A percentile compares a stretch with the other conserved stretches of the same genome.
phyloP scores from a whole-genome alignment of 176 grass and related monocot species.

The Echinochloa phyllopogon region DNA sequence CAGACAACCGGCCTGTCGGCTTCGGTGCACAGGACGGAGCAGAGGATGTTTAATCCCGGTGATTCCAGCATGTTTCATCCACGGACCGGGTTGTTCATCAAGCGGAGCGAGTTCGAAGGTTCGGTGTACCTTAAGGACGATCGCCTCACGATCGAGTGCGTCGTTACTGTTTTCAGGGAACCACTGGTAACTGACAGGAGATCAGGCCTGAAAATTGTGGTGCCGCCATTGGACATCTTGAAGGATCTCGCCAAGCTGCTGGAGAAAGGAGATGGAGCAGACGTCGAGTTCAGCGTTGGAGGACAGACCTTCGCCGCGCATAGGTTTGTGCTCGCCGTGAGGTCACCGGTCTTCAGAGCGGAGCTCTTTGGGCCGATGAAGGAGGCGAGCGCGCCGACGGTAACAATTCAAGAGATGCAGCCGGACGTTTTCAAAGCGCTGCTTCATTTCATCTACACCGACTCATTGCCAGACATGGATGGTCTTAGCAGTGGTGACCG shows the following conservation, averaged over 20 bases:
- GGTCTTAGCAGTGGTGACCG: too few species aligned
- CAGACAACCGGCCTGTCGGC: not conserved
- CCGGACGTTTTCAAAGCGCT: conserved; percentile 39
- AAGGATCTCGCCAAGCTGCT: conserved; percentile 2
- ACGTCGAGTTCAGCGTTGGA: conserved; percentile 41
- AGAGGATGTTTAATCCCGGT: not conserved
- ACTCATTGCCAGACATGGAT: conserved; percentile 25
- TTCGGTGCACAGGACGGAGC: not conserved
- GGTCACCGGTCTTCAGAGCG: not conserved
- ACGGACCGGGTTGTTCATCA: too few species aligned
- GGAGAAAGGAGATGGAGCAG: not conserved
- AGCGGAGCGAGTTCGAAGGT: not conserved
- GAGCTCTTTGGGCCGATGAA: not conserved
- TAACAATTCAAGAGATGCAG: conserved; percentile 47
- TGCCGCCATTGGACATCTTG: not conserved
- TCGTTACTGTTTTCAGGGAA: not conserved
- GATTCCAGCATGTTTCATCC: not conserved
- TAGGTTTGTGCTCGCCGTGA: not conserved
- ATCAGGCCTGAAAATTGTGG: too few species aligned
- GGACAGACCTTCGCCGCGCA: not conserved
- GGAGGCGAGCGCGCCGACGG: not conserved
- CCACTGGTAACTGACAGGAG: not conserved
- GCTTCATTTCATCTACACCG: conserved; percentile 47
- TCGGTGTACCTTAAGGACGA: not conserved
- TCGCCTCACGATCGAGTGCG: not conserved